These are phyloP conservation scores for Fragilaria crotonensis DNA, from an alignment of 108 stramenopile species.

Conservation along the genomic window DNA sequence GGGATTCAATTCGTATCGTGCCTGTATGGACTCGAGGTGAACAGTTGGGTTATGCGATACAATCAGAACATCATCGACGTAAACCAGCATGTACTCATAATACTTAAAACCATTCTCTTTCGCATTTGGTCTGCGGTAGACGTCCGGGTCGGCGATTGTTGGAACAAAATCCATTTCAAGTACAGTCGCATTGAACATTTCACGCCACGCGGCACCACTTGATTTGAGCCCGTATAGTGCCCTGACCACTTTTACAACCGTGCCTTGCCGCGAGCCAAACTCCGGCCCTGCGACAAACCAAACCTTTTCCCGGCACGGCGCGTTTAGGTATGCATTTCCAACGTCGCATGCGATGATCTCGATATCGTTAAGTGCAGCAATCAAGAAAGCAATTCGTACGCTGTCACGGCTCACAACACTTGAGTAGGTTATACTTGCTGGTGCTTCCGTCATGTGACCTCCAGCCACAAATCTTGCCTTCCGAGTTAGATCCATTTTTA, in stretches of 20 bases:
- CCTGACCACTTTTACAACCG: neutral
- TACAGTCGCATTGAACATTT: slow-evolving; percentile 4
- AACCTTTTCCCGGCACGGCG: slow-evolving; percentile 21
- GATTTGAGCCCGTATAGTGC: slow-evolving; percentile 37
- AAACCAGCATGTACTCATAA: slow-evolving; percentile 11
- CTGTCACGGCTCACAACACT: slow-evolving; percentile 13
- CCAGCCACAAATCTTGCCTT: slow-evolving; percentile 23
- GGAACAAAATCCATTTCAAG: slow-evolving; percentile 8
- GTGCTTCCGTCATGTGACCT: slow-evolving; percentile 14
- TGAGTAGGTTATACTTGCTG: slow-evolving; percentile 18
- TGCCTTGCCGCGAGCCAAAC: slow-evolving; percentile 14
- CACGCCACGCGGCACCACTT: slow-evolving; percentile 19
- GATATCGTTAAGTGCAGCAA: slow-evolving; percentile 22
- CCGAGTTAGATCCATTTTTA: slow-evolving; percentile 26
- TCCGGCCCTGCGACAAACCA: slow-evolving; percentile 22
- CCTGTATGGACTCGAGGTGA: slow-evolving; percentile 6
- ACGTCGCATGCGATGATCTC: slow-evolving; percentile 25
- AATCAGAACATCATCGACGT: slow-evolving; percentile 19
- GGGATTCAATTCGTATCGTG: slow-evolving; percentile 17
- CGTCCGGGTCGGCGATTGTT: slow-evolving; percentile 9
- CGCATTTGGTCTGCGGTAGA: neutral
- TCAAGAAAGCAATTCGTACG: slow-evolving; percentile 12
- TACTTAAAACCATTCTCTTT: slow-evolving; percentile 11
- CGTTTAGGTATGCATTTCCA: slow-evolving; percentile 36
- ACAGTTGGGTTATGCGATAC: neutral